Conservation (phyloP, 306 rosid genomes). For the Alnus rubra region DNA sequence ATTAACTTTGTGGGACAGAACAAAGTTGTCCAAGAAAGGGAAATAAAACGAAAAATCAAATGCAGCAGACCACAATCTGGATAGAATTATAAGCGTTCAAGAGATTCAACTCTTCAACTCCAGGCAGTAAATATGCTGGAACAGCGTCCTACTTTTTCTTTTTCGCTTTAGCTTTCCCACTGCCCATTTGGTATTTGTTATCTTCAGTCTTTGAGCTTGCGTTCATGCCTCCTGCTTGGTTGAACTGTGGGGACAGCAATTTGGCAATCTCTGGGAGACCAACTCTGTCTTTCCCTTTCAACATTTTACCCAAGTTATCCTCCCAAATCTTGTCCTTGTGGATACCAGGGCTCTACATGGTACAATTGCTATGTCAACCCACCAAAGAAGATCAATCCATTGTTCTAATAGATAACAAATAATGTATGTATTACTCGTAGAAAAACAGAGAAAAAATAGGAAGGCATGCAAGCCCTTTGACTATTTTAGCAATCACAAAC, state of each 20-base stretch:
- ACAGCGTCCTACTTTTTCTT: not conserved
- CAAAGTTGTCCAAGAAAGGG: not conserved
- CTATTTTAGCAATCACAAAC: not conserved
- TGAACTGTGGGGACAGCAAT: slow-evolving; percentile 39
- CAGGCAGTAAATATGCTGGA: not conserved
- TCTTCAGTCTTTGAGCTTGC: not conserved
- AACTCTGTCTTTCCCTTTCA: slow-evolving; percentile 36
- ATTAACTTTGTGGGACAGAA: not conserved
- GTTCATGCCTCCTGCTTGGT: slow-evolving; percentile 23
- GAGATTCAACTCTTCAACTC: not conserved
- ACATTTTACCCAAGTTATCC: slow-evolving; percentile 28
- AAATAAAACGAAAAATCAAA: not conserved
- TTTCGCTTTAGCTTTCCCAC: not conserved
- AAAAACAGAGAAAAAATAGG: not conserved
- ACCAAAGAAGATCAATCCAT: not conserved
- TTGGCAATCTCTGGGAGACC: slow-evolving; percentile 34
- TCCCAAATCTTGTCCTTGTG: slow-evolving; percentile 31
- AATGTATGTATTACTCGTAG: not conserved
- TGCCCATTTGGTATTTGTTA: slow-evolving; percentile 1
- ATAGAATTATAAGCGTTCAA: not conserved
- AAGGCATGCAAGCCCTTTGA: not conserved
- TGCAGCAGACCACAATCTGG: not conserved
- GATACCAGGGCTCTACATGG: slow-evolving; percentile 37
- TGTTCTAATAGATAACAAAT: not conserved
- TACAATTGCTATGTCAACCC: not conserved